Evolutionary conservation across 2,329 filamentous ascomycete species (phyloP).

Genomic region (Fusarium pseudonygamai): DNA sequence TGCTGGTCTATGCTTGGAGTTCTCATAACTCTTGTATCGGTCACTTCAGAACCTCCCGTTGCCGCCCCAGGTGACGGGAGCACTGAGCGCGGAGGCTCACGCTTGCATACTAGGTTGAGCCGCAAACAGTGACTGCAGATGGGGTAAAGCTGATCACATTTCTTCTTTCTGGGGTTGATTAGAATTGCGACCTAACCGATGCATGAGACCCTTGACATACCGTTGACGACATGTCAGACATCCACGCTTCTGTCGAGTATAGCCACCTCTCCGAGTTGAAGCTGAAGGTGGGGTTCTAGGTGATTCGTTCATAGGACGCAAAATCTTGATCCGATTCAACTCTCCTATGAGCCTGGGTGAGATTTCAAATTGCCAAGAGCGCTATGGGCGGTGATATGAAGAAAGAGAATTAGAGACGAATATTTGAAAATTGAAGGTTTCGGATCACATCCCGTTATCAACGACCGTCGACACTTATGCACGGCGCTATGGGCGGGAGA

Average conservation of each 20-base stretch:
- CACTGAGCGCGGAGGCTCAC: neutral
- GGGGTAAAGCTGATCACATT: neutral
- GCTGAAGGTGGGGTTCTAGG: neutral
- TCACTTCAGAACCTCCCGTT: neutral
- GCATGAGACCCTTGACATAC: neutral
- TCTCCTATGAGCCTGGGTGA: neutral
- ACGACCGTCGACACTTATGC: neutral
- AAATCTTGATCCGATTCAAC: neutral
- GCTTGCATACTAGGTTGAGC: neutral
- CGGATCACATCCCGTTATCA: neutral
- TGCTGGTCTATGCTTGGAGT: neutral
- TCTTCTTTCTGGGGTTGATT: neutral
- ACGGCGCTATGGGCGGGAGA: neutral
- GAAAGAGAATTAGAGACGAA: neutral
- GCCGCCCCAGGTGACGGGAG: neutral
- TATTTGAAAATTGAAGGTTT: neutral
- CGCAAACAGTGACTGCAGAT: neutral
- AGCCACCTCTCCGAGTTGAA: slow-evolving; percentile 13
- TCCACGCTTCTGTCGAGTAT: slow-evolving; percentile 33
- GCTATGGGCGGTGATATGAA: neutral
- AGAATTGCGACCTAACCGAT: neutral
- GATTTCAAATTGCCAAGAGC: neutral
- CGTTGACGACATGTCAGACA: slow-evolving; percentile 36
- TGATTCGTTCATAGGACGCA: neutral
- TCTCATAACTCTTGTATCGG: neutral